Evolutionary conservation across 306 rosid genomes (phyloP), one percentile per base, ranked within the genome.

Genomic region (Vigna radiata): DNA sequence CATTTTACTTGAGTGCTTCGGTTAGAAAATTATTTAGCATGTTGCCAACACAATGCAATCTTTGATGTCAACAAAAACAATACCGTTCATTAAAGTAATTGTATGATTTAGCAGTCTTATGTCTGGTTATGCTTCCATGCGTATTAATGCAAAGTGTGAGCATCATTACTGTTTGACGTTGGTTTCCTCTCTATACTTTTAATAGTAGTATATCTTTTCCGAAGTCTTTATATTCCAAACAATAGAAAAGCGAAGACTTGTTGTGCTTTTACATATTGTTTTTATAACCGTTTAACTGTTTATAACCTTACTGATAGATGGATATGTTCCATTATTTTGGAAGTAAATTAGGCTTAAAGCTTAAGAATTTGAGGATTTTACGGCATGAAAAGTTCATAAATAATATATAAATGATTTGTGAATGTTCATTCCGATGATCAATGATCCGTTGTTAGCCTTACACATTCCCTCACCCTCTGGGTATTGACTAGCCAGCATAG

Each of bases 341-440:
- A 58, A 48, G 50, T 29, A 27, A 60, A 52, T 58, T 23, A 76
- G 53, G 44, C 60, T 67, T 60, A 53, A 48, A 49, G 61, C 25
- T 19, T 66, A 72, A 64, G 5, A 21, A n/a, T 54, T 44, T 77
- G 59, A 17, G 19, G 36, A 12, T 56, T 77, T 47, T 27, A 25
- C 17, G 25, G 11, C 21, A 33, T 21, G 10, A 48, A 44, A 8
- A 49, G 55, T 52, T 50, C 17, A 44, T n/a, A 62, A 44, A 33
- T 14, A 3, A 17, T 25, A 31, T 39, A 25, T 75, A 36, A 41
- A 31, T 55, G 50, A n/a, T 56, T 23, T 46, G 47, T 10, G 33
- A 53, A 31, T 16, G 63, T 10, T 18, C 21, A 33, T 47, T 37
- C 17, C 9, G 7, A 17, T 27, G 68, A 10, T 65, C 31, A 66